phyloP scores from a whole-genome alignment of 352 stramenopile genomes.

The Globisporangium recalcitrans region DNA sequence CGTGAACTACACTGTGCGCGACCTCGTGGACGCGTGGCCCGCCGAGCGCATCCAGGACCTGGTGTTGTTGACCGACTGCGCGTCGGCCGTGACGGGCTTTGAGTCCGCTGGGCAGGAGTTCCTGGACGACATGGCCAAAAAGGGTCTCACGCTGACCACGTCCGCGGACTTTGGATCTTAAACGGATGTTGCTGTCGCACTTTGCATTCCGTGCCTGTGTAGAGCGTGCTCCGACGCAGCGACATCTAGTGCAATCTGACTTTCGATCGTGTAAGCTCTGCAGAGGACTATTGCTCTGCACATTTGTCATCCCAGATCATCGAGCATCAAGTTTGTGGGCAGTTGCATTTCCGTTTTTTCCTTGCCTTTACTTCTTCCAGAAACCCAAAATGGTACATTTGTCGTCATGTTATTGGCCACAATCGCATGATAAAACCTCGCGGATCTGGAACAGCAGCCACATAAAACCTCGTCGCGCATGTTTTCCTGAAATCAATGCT shows the following conservation, averaged over 20 bases:
- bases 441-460: background rate
- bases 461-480: conserved; percentile 6
- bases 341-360: background rate
- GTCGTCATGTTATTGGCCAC: conserved; percentile 8
- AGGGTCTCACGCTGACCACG: conserved; percentile 58
- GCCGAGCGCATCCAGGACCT: conserved; percentile 57
- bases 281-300: no score
- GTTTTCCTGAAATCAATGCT: conserved; percentile 8
- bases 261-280: no score
- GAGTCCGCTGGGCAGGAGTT: conserved; percentile 63
- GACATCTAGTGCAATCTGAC: no score
- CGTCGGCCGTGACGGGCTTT: conserved; percentile 68
- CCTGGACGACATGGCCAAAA: conserved; percentile 51
- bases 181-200: background rate
- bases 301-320: no score
- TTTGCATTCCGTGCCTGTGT: background rate
- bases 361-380: background rate
- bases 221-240: no score
- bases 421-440: background rate
- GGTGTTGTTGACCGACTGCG: conserved; percentile 74
- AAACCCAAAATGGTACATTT: conserved; percentile 5
- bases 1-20: conserved; percentile 95
- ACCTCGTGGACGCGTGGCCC: conserved; percentile 87
- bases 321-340: background rate
- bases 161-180: conserved; percentile 38